A percentile compares a stretch with the other conserved stretches of the same genome.
Conservation (phyloP, 257 asterid species). For the Solanum chilense region DNA sequence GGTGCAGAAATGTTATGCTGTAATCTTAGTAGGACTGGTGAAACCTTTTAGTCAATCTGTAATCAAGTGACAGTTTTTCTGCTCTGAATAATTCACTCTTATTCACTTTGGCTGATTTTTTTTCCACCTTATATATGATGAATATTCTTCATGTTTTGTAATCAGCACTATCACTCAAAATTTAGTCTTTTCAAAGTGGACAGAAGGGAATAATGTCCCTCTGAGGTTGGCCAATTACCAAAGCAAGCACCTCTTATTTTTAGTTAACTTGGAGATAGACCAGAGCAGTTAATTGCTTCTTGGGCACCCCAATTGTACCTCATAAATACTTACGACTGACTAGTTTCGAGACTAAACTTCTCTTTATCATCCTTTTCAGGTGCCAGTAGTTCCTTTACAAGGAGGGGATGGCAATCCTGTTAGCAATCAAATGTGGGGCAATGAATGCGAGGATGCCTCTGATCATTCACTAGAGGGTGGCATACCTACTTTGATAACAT, state of each 20-base stretch:
- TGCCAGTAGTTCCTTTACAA: conserved; percentile 50
- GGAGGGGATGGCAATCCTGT: conserved; percentile 33
- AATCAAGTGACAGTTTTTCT: not conserved
- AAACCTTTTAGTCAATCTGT: not conserved
- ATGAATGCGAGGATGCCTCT: not conserved
- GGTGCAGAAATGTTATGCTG: not conserved
- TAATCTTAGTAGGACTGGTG: not conserved
- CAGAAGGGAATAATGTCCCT: not conserved
- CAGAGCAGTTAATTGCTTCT: not conserved
- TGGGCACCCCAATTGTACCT: not conserved
- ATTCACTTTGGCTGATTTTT: not conserved
- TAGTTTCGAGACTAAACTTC: not conserved
- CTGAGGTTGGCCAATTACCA: not conserved
- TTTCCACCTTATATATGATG: not conserved
- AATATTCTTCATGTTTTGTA: not conserved
- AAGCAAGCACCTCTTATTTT: not conserved
- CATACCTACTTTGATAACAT: conserved; percentile 21
- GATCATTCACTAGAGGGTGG: conserved; percentile 3
- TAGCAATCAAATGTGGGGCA: conserved; percentile 25
- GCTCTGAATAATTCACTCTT: not conserved
- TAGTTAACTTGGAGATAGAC: not conserved
- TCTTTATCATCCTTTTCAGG: conserved; percentile 33
- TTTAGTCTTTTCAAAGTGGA: not conserved
- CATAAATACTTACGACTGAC: not conserved
- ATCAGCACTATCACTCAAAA: not conserved